phyloP scores from a whole-genome alignment of 768 basidiomycete species.

The Kwoniella bestiolae region DNA sequence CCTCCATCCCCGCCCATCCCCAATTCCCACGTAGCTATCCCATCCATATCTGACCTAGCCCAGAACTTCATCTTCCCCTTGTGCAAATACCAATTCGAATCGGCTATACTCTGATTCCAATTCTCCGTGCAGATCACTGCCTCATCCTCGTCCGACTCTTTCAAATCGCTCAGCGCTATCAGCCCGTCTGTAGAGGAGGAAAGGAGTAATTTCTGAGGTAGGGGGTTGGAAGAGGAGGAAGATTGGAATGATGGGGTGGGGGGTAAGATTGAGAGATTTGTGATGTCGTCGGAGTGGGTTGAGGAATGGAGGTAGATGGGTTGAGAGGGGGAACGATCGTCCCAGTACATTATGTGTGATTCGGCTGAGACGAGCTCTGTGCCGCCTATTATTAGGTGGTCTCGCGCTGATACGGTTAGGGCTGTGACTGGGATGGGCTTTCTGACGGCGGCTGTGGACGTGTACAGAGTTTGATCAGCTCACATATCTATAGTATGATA shows the following conservation, averaged over 20 bases:
- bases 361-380: constrained; percentile 81
- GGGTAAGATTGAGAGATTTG: constrained; percentile 67
- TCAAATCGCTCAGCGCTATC: constrained; percentile 61
- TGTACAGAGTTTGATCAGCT: neutral
- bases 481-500: too few relatives aligned
- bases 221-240: constrained; percentile 44
- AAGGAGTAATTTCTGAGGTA: constrained; percentile 64
- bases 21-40: constrained; percentile 77
- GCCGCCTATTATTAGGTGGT: constrained; percentile 74
- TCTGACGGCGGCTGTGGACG: constrained; percentile 39
- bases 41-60: constrained; percentile 95
- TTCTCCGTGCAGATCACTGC: constrained; percentile 79
- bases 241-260: constrained; percentile 43
- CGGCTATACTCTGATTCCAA: constrained; percentile 79
- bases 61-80: constrained; percentile 62
- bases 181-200: constrained; percentile 86
- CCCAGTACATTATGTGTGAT: constrained; percentile 85
- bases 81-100: constrained; percentile 67
- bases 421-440: constrained; percentile 51
- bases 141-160: constrained; percentile 85
- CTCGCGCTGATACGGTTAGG: constrained; percentile 45
- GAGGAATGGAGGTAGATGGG: constrained; percentile 77
- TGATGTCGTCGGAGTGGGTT: constrained; percentile 93
- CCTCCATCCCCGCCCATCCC: constrained; percentile 32
- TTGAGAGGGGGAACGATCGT: constrained; percentile 74